Conservation (phyloP, 2,329 filamentous ascomycete genomes). For the Fusarium sp. region DNA sequence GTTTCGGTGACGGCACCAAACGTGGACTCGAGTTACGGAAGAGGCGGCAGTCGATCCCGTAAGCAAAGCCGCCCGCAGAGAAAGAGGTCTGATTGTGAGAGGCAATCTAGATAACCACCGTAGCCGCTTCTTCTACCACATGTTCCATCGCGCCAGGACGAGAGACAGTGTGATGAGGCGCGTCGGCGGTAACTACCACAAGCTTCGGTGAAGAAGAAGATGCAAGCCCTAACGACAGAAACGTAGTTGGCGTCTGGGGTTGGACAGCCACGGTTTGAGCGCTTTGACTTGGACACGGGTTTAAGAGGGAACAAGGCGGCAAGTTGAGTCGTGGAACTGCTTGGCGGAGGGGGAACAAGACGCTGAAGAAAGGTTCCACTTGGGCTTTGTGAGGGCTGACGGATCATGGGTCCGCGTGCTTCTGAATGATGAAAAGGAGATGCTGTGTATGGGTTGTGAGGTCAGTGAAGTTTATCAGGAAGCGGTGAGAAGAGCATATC, state of each 20-base stretch:
- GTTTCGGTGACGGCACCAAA: not conserved
- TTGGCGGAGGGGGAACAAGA: slow-evolving; percentile 5
- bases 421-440: not conserved
- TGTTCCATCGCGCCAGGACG: not conserved
- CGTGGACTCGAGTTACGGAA: not conserved
- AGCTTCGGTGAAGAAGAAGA: not conserved
- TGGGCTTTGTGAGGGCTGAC: slow-evolving; percentile 1
- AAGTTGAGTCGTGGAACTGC: slow-evolving; percentile 4
- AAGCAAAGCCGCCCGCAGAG: not conserved
- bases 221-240: not conserved
- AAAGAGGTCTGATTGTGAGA: not conserved
- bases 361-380: not conserved
- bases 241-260: not conserved
- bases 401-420: not conserved
- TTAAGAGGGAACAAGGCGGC: slow-evolving; percentile 5
- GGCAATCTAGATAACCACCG: not conserved
- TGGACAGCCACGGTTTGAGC: not conserved
- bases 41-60: not conserved
- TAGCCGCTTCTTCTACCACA: not conserved
- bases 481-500: slow-evolving; percentile 9
- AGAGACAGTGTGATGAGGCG: not conserved
- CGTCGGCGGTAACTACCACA: not conserved
- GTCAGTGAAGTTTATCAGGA: slow-evolving; percentile 9
- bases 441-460: not conserved
- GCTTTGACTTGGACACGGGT: not conserved